phyloP scores from a whole-genome alignment of 192 early-diverging fungal genomes.

The Backusella tuberculispora region DNA sequence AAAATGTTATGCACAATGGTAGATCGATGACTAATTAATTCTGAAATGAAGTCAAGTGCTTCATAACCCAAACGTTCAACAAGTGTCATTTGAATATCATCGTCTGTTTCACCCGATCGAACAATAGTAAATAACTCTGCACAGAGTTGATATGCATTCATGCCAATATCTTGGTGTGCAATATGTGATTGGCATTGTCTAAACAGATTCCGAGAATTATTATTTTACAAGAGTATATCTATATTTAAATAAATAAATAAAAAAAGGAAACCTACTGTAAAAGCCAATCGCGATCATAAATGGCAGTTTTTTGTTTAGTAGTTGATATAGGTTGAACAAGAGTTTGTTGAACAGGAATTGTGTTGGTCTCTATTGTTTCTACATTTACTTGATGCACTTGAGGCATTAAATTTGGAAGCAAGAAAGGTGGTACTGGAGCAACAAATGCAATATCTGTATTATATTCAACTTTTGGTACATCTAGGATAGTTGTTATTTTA shows the following conservation, averaged over 20 bases:
- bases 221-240: background rate
- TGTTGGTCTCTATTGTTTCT: background rate
- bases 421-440: background rate
- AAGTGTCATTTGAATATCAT: slow-evolving; percentile 67
- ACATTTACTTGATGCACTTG: background rate
- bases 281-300: slow-evolving; percentile 58
- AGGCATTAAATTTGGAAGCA: background rate
- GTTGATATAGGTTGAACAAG: background rate
- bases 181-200: slow-evolving; percentile 62
- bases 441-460: slow-evolving; percentile 4
- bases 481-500: background rate
- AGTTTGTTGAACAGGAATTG: background rate
- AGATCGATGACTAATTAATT: slow-evolving; percentile 58
- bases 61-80: slow-evolving; percentile 77
- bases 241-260: too few species aligned
- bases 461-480: background rate
- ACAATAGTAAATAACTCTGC: slow-evolving; percentile 73
- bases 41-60: slow-evolving; percentile 69
- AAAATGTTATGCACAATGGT: slow-evolving; percentile 68
- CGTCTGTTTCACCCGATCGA: slow-evolving; percentile 58
- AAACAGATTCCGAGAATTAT: background rate
- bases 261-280: slow-evolving; percentile 39
- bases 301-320: background rate
- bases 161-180: slow-evolving; percentile 38
- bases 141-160: slow-evolving; percentile 62